These are phyloP conservation scores for Taxawa tesnikishii DNA, from an alignment of 2,329 filamentous ascomycete species.

Conservation along the genomic window DNA sequence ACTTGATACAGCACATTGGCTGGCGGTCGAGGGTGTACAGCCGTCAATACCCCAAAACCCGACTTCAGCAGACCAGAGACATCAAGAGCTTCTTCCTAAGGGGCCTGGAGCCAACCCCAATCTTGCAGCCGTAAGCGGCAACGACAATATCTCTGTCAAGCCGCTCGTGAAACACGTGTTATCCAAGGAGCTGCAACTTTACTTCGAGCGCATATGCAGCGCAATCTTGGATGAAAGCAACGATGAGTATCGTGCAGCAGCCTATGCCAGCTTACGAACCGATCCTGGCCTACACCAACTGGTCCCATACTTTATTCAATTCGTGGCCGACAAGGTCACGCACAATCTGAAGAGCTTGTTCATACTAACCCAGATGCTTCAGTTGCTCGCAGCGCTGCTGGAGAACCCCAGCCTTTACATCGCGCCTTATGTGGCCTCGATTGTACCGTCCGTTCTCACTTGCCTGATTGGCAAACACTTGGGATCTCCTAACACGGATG, in stretches of 20 bases:
- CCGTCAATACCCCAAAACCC: slow-evolving; percentile 95
- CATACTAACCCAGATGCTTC: slow-evolving; percentile 82
- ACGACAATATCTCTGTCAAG: slow-evolving; percentile 73
- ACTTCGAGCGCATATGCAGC: slow-evolving; percentile 89
- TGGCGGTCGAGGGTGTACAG: slow-evolving; percentile 93
- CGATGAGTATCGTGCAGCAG: slow-evolving; percentile 76
- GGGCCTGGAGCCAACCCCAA: slow-evolving; percentile 79
- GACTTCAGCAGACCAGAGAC: slow-evolving; percentile 58
- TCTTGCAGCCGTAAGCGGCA: slow-evolving; percentile 69
- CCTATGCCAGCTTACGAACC: slow-evolving; percentile 70
- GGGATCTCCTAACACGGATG: slow-evolving; percentile 40
- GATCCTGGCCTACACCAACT: slow-evolving; percentile 93
- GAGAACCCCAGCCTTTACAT: slow-evolving; percentile 71
- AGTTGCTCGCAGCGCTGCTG: slow-evolving; percentile 72
- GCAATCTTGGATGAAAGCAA: slow-evolving; percentile 81
- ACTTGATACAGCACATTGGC: slow-evolving; percentile 91
- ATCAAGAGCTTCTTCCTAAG: slow-evolving; percentile 79
- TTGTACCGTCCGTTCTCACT: slow-evolving; percentile 81
- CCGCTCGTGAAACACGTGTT: slow-evolving; percentile 92
- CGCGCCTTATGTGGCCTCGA: slow-evolving; percentile 53
- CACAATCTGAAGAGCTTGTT: slow-evolving; percentile 87
- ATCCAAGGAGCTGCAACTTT: slow-evolving; percentile 88
- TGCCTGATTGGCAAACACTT: slow-evolving; percentile 79
- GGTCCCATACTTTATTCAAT: slow-evolving; percentile 91
- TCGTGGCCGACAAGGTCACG: slow-evolving; percentile 90